phyloP scores from a whole-genome alignment of 1,284 basidiomycete species.

The Tremellales sp. region DNA sequence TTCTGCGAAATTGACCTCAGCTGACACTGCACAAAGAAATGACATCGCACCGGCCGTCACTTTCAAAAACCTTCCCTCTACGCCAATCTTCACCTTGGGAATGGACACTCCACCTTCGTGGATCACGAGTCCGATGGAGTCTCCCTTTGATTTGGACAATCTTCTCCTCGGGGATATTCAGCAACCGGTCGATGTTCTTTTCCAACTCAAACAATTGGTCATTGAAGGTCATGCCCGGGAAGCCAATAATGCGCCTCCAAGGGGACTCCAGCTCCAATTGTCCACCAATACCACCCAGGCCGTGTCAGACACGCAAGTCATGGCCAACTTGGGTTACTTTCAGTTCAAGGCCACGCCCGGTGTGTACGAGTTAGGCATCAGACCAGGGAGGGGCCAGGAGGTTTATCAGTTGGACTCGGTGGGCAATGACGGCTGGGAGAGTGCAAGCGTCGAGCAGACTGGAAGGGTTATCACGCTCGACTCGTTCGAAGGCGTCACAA shows the following conservation, averaged over 20 bases:
- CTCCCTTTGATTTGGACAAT: slow-evolving; percentile 92
- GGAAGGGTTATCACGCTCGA: slow-evolving; percentile 70
- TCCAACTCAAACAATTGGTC: slow-evolving; percentile 84
- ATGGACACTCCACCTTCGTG: slow-evolving; percentile 87
- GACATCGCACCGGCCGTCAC: slow-evolving; percentile 49
- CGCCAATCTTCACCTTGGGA: slow-evolving; percentile 81
- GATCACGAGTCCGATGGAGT: slow-evolving; percentile 85
- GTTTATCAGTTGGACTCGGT: slow-evolving; percentile 79
- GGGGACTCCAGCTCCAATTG: slow-evolving; percentile 81
- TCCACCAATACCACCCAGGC: slow-evolving; percentile 51
- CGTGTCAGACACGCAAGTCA: slow-evolving; percentile 79
- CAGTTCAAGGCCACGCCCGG: slow-evolving; percentile 94
- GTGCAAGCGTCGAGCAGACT: slow-evolving; percentile 60
- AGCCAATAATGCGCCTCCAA: slow-evolving; percentile 60
- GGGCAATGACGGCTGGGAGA: slow-evolving; percentile 78
- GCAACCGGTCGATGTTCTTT: slow-evolving; percentile 65
- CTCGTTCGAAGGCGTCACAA: slow-evolving; percentile 79
- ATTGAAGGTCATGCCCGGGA: slow-evolving; percentile 93
- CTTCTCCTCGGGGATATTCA: slow-evolving; percentile 69
- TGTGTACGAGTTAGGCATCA: slow-evolving; percentile 74
- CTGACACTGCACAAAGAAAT: slow-evolving; percentile 22
- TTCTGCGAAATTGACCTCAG: background rate
- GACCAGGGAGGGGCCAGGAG: slow-evolving; percentile 73
- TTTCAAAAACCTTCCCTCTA: slow-evolving; percentile 53
- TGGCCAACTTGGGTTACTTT: slow-evolving; percentile 92